These are phyloP conservation scores for Debaryomyces subglobosus DNA, from an alignment of 1,139 yeast genomes.

Conservation along the genomic window DNA sequence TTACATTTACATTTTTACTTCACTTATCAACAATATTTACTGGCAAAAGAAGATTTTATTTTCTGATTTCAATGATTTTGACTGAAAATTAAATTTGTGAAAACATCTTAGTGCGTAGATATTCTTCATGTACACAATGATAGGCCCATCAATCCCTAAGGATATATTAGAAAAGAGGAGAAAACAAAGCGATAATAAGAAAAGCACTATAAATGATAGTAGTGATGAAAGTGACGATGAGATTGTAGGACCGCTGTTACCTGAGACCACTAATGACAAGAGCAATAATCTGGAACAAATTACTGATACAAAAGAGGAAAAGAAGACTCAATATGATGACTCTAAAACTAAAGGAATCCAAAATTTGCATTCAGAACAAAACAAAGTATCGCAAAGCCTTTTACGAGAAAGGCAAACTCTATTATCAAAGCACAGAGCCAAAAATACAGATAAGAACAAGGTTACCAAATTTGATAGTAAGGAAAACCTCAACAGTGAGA, in stretches of 20 bases:
- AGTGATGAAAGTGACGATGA: slow-evolving; percentile 12
- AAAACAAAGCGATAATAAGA: not conserved
- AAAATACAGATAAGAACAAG: slow-evolving; percentile 10
- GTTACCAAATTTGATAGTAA: slow-evolving; percentile 17
- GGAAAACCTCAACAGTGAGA: slow-evolving; percentile 17
- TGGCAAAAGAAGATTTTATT: not conserved
- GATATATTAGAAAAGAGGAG: slow-evolving; percentile 8
- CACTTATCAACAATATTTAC: not conserved
- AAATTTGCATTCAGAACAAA: not conserved
- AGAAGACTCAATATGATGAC: not conserved
- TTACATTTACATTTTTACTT: not conserved
- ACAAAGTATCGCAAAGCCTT: not conserved
- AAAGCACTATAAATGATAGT: not conserved
- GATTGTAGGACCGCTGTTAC: slow-evolving; percentile 12
- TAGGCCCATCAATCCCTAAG: slow-evolving; percentile 14
- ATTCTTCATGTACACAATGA: slow-evolving; percentile 8
- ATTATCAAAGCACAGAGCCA: slow-evolving; percentile 16
- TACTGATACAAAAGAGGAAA: not conserved
- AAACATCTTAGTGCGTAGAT: not conserved
- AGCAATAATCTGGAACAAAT: not conserved
- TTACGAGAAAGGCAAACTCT: slow-evolving; percentile 11
- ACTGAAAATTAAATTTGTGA: not conserved
- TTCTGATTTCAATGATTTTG: not conserved
- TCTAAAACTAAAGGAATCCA: not conserved
- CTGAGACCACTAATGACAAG: not conserved